A percentile compares a stretch with the other conserved stretches of the same genome.
Conservation (phyloP, 2,329 filamentous ascomycete species). For the Tolypocladium ovalisporum region DNA sequence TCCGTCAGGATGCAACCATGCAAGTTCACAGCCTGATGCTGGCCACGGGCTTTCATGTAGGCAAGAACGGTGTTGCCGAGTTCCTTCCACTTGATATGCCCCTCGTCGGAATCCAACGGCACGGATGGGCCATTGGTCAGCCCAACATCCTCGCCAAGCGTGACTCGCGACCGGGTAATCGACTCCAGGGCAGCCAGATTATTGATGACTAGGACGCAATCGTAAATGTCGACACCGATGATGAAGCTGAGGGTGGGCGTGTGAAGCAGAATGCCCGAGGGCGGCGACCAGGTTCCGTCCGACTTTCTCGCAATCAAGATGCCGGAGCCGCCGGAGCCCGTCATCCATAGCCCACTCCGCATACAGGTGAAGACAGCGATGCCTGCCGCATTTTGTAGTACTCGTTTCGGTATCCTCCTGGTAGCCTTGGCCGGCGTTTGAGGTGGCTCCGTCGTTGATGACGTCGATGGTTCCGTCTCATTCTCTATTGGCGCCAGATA, state of each 20-base stretch:
- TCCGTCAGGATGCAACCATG: slow-evolving; percentile 47
- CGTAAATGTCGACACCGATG: slow-evolving; percentile 88
- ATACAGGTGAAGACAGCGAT: slow-evolving; percentile 93
- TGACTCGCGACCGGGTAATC: slow-evolving; percentile 69
- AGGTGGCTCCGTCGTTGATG: slow-evolving; percentile 23
- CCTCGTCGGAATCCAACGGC: slow-evolving; percentile 38
- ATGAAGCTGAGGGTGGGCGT: slow-evolving; percentile 83
- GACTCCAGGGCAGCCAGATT: slow-evolving; percentile 72
- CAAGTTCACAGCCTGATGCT: slow-evolving; percentile 42
- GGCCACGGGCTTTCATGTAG: slow-evolving; percentile 48
- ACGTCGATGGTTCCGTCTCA: slow-evolving; percentile 6
- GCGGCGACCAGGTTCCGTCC: slow-evolving; percentile 84
- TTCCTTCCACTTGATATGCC: slow-evolving; percentile 39
- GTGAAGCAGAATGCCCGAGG: slow-evolving; percentile 82
- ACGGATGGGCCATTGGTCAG: slow-evolving; percentile 67
- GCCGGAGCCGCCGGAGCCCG: slow-evolving; percentile 81
- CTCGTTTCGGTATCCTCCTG: slow-evolving; percentile 77
- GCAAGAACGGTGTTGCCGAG: slow-evolving; percentile 44
- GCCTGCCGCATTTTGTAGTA: slow-evolving; percentile 81
- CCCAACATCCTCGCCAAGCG: slow-evolving; percentile 70
- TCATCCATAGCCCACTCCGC: slow-evolving; percentile 86
- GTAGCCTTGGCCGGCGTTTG: slow-evolving; percentile 42
- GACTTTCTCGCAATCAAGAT: slow-evolving; percentile 74
- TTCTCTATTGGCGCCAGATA: slow-evolving; percentile 36
- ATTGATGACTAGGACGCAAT: slow-evolving; percentile 90